Conservation (phyloP, 2,329 filamentous ascomycete species). For the Ophidiomyces ophidiicola region DNA sequence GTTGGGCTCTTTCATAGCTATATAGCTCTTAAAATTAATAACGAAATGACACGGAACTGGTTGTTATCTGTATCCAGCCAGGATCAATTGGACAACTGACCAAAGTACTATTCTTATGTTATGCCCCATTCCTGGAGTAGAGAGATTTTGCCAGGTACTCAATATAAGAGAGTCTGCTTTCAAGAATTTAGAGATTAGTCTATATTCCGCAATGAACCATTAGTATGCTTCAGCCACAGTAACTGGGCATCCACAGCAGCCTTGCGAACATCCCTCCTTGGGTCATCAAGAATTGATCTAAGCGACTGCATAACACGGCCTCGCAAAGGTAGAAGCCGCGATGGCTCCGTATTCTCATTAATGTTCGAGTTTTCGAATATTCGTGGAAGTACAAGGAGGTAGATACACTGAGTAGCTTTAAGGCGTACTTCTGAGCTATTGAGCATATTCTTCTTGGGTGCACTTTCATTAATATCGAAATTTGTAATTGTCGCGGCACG, state of each 20-base stretch:
- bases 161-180: too few species aligned
- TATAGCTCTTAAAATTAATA: too few species aligned
- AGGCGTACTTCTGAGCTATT: constrained; percentile 25
- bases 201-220: constrained; percentile 39
- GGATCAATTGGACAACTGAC: too few species aligned
- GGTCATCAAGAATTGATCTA: constrained; percentile 47
- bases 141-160: too few species aligned
- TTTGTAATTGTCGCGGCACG: constrained; percentile 17
- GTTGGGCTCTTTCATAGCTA: too few species aligned
- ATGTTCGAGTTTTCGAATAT: constrained; percentile 15
- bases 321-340: constrained; percentile 45
- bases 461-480: constrained; percentile 1
- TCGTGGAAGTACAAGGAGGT: constrained; percentile 23
- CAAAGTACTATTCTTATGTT: too few species aligned
- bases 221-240: constrained; percentile 48
- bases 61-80: too few species aligned
- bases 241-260: constrained; percentile 50
- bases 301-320: constrained; percentile 46
- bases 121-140: too few species aligned
- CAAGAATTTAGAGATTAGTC: constrained; percentile 28
- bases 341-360: constrained; percentile 20
- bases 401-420: constrained; percentile 29
- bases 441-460: constrained; percentile 11
- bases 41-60: too few species aligned
- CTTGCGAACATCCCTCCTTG: constrained; percentile 49